Base-by-base conservation (phyloP, 2,329 filamentous ascomycete genomes). In the Fusarium odoratissimum region DNA sequence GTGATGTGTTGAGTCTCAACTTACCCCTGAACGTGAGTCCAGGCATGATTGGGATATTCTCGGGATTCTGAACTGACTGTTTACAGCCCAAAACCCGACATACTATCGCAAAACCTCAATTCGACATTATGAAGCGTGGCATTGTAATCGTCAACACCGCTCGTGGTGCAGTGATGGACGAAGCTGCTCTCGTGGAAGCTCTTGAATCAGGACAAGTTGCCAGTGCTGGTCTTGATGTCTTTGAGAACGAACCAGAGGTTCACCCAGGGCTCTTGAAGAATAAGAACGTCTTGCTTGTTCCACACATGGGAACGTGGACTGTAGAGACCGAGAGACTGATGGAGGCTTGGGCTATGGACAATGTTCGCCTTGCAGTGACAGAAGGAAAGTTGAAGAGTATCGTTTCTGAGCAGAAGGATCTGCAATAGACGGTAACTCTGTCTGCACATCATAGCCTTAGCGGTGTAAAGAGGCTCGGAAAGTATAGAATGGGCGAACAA, bases 291-390 rank as follows among this genome's bases (percentile, higher is more conserved):
- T 85, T 95, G 76, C 85, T 97, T 33, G 83, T 97, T 40, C 94
- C 94, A 57, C 94, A 97, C 81, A 93, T 97, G 92, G 94, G 94
- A 0, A 97, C 94, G 1, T 94, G 89, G 87, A 95, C 93, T 1
- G 84, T 90, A 33, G 93, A 90, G 83, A 89, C 88, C 11, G 84
- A 87, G 79, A 84, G 82, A 46, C 88, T 89, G 81, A 91, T 95
- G 93, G 93, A 95, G 82, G 87, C 90, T 77, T 94, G 91, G 91
- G 88, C 89, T 42, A 91, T 95, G 73, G 87, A 86, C 35, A 95
- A 96, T 78, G 87, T 95, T 37, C 85, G 86, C 28, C 82, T 85
- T 72, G 93, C 91, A 3, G 74, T 95, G 10, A 85, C 88, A 71
- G 86, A 86, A 54, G 91, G 91, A 1, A 88, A 84, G 72, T 79